Base-by-base conservation (phyloP, 345 rosid genomes). In the Citrus cavaleriei region DNA sequence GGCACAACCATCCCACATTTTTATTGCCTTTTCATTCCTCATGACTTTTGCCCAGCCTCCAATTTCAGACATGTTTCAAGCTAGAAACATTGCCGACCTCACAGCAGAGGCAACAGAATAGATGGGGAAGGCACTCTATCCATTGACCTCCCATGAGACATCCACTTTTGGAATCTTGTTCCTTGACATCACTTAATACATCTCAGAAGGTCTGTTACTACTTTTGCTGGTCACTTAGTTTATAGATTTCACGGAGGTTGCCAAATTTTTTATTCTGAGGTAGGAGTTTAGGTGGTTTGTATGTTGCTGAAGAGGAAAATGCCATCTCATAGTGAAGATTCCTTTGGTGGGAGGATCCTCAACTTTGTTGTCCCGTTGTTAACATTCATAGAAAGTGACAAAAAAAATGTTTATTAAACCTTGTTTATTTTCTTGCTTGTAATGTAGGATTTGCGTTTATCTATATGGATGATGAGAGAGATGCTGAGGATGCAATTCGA, bases 401-500 rank as follows among this genome's bases (percentile, higher is more conserved):
- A 34, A 38, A 46, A 34, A 58, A 34, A 38, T 51, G 8, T 64
- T 22, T 49, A 55, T 46, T 73, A 27, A 30, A 13, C 4, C 66
- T 35, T 19, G 35, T 37, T 28, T 61, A 21, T 34, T 64, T 74
- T 60, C 35, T 66, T 82, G 37, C 79, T 3, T 72, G 1, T 82
- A 93, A 96, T 72, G 1, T 82, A 93, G 97, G 99, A 38, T 93
- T 92, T 88, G 99, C 97, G 73, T 95, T 95, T 80, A 84, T 95
- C 62, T 95, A 92, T 70, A 95, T 95, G 99, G 98, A 95, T 77
- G 95, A 95, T 80, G 97, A 95, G 84, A 93, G 94, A 80, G 98
- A 95, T 88, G 99, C 96, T 69, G 97, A 93, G 73, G 95, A 95
- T 89, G 99, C 99, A n/a, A 93, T 95, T 66, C 90, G 97, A 68